These are phyloP conservation scores for Hordeum marinum DNA, from an alignment of 176 grass and related monocot species.

Conservation along the genomic window DNA sequence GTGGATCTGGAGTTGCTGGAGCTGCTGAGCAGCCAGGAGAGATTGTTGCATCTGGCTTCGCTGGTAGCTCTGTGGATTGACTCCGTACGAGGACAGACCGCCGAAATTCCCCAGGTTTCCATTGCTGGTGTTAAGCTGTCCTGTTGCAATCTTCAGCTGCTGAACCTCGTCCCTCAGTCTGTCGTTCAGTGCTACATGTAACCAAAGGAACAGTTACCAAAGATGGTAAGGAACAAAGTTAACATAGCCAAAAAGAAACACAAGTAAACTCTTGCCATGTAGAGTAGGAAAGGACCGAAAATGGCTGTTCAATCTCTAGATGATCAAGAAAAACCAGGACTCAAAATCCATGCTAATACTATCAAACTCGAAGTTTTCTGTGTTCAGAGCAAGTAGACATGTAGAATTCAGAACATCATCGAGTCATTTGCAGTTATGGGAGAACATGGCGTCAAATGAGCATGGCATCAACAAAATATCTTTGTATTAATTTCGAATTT, in stretches of 20 bases:
- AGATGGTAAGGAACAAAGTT: background rate
- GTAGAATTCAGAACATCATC: background rate
- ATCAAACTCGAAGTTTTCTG: background rate
- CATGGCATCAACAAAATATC: background rate
- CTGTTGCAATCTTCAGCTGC: constrained; percentile 78
- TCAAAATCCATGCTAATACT: background rate
- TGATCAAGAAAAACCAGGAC: background rate
- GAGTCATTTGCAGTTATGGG: background rate
- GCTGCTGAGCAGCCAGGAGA: constrained; percentile 68
- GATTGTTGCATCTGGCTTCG: constrained; percentile 73
- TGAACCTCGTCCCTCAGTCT: constrained; percentile 84
- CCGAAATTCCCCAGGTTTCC: constrained; percentile 52
- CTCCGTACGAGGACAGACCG: constrained; percentile 29
- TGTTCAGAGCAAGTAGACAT: background rate
- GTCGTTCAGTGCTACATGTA: constrained; percentile 68
- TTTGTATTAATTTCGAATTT: background rate
- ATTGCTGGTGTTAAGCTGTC: constrained; percentile 46
- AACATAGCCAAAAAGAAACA: background rate
- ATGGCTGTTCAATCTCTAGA: background rate
- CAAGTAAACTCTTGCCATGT: background rate
- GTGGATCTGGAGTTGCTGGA: constrained; percentile 81
- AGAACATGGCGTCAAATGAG: background rate
- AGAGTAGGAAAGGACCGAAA: background rate
- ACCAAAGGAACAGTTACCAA: constrained; percentile 5
- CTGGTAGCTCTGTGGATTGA: constrained; percentile 54